Base-by-base conservation (phyloP, 2,329 filamentous ascomycete genomes). In the Fusarium falciforme region DNA sequence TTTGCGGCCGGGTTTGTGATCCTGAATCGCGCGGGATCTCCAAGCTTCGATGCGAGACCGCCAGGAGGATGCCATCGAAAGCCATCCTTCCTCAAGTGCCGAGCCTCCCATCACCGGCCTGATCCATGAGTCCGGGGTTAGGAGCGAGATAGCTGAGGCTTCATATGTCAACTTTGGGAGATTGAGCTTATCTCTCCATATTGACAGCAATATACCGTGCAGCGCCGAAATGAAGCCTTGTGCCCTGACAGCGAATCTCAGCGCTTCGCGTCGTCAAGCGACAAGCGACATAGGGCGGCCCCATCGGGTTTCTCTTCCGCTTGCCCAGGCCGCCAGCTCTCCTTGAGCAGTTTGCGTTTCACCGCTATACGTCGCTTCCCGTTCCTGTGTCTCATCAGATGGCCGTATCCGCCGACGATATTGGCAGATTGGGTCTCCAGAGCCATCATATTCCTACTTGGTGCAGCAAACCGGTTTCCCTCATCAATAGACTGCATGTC, bases 1-100 rank as follows among this genome's bases (percentile, higher is more conserved):
- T 42, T 38, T 63, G 35, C 44, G 54, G 29, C 38, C 27, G 47
- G 38, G 31, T 54, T 61, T 58, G 36, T 64, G 67, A 71, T 60
- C 61, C 73, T 77, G 73, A 77, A 71, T 77, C 71, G 75, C 61
- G 67, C 64, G 64, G 33, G 63, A 54, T 73, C 68, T 67, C 62
- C 62, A 25, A 60, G 38, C 47, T 52, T 61, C 27, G 58, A 54
- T 31, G 38, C 64, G 54, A 72, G 66, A 74, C 61, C 20, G 31
- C 68, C 63, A 27, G 25, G 27, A 20, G 58, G 54, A 65, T 42
- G 55, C 57, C 57, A 44, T 71, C 22, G 59, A 20, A 54, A 33
- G 27, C 49, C 49, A 54, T 20, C 11, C 27, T 20, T 44, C 25
- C 36, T 44, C 49, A 49, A 57, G 29, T 42, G 52, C 49, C 40